phyloP scores from a whole-genome alignment of 1,139 yeast genomes.

The Zygoascus sp. region DNA sequence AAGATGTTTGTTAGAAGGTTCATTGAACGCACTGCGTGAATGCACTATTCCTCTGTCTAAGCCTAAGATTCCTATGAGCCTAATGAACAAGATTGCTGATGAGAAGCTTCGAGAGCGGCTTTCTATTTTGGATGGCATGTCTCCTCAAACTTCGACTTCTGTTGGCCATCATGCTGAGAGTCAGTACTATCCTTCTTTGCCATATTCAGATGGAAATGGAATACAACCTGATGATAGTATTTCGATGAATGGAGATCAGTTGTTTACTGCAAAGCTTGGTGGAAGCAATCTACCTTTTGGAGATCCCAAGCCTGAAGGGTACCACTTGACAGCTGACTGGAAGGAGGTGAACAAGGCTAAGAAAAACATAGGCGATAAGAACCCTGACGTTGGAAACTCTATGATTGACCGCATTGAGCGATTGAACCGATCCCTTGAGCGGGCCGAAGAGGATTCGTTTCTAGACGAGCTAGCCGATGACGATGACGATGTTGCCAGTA shows the following conservation, averaged over 20 bases:
- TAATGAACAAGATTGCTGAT: conserved; percentile 3
- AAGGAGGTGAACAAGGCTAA: conserved; percentile 4
- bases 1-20: conserved; percentile 92
- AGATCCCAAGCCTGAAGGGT: background rate
- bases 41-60: conserved; percentile 50
- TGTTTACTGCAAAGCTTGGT: background rate
- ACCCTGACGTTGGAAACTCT: conserved; percentile 1
- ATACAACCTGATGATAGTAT: background rate
- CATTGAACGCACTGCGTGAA: conserved; percentile 71
- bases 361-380: background rate
- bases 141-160: background rate
- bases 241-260: background rate
- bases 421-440: conserved; percentile 16
- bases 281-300: background rate
- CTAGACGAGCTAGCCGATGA: conserved; percentile 20
- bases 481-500: conserved; percentile 48
- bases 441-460: conserved; percentile 30
- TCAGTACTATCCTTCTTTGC: conserved; percentile 2
- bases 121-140: conserved; percentile 5
- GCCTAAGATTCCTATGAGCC: conserved; percentile 21
- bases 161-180: conserved; percentile 1
- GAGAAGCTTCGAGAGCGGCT: conserved; percentile 1
- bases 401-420: conserved; percentile 11
- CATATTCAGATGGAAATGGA: background rate
- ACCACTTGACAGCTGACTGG: background rate